A percentile compares a stretch with the other conserved stretches of the same genome.
Conservation (phyloP, 176 grass and related monocot genomes). For the Oryza nivara region DNA sequence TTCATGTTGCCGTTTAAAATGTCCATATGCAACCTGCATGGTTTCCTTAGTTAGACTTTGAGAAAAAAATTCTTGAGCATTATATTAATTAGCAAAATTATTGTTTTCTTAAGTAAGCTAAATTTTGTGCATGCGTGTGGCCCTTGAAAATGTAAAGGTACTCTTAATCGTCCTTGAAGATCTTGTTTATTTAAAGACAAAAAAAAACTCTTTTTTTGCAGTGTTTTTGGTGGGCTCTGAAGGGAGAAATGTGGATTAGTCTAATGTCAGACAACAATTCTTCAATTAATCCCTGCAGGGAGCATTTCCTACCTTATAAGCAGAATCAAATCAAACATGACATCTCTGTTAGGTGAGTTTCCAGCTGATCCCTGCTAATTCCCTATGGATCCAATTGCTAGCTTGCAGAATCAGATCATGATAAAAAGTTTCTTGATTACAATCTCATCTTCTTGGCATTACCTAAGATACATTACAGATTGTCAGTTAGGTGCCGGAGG, state of each 20-base stretch:
- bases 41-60: background rate
- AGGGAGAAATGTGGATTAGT: slow-evolving; percentile 40
- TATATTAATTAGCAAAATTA: background rate
- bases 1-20: slow-evolving; percentile 1
- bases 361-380: background rate
- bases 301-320: slow-evolving; percentile 6
- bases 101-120: background rate
- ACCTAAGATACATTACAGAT: too few relatives aligned
- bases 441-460: too few relatives aligned
- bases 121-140: background rate
- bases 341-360: slow-evolving; percentile 43
- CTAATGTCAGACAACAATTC: slow-evolving; percentile 35
- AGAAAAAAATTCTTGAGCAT: background rate
- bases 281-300: background rate
- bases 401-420: slow-evolving; percentile 26
- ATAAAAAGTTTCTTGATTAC: background rate
- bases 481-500: too few relatives aligned
- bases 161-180: background rate
- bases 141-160: background rate
- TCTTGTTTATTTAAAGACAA: background rate
- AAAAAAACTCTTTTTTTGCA: background rate
- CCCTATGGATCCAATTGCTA: slow-evolving; percentile 22
- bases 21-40: background rate
- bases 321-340: slow-evolving; percentile 56
- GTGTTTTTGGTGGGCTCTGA: background rate